phyloP scores from a whole-genome alignment of 2,329 filamentous ascomycete genomes.

The Fusarium austroafricanum region DNA sequence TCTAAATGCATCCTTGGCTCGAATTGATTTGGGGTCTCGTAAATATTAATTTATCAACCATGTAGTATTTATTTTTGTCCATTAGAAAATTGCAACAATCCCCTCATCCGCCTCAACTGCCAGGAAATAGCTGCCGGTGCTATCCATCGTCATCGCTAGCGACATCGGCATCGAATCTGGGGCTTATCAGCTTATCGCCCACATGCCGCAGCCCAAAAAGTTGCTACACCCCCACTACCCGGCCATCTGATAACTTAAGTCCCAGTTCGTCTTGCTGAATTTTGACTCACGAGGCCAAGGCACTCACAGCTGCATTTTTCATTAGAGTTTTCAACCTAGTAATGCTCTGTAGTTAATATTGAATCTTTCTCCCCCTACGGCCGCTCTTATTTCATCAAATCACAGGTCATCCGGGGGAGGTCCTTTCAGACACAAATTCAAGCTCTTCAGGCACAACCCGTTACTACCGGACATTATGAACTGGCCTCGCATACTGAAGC shows the following conservation, averaged over 20 bases:
- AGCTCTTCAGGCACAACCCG: slow-evolving; percentile 19
- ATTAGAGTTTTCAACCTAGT: slow-evolving; percentile 11
- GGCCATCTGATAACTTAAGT: slow-evolving; percentile 30
- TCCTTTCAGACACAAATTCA: slow-evolving; percentile 7
- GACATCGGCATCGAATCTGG: slow-evolving; percentile 39
- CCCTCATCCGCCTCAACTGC: no score
- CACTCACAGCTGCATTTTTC: slow-evolving; percentile 7
- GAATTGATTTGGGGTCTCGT: no score
- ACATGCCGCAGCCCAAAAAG: slow-evolving; percentile 15
- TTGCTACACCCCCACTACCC: slow-evolving; percentile 32
- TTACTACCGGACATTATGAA: slow-evolving; percentile 52
- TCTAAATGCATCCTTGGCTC: neutral
- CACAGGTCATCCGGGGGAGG: slow-evolving; percentile 38
- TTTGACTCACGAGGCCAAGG: slow-evolving; percentile 32
- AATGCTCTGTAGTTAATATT: slow-evolving; percentile 43
- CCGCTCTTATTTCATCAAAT: slow-evolving; percentile 32
- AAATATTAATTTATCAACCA: no score
- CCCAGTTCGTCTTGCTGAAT: slow-evolving; percentile 5
- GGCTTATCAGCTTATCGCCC: slow-evolving; percentile 46
- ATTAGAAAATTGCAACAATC: no score
- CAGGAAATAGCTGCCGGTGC: no score
- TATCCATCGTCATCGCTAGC: slow-evolving; percentile 28
- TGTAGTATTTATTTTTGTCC: no score
- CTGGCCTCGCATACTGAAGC: slow-evolving; percentile 55
- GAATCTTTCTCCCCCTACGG: slow-evolving; percentile 25